phyloP scores from a whole-genome alignment of 2,329 filamentous ascomycete genomes.

The Neonectria ditissima region DNA sequence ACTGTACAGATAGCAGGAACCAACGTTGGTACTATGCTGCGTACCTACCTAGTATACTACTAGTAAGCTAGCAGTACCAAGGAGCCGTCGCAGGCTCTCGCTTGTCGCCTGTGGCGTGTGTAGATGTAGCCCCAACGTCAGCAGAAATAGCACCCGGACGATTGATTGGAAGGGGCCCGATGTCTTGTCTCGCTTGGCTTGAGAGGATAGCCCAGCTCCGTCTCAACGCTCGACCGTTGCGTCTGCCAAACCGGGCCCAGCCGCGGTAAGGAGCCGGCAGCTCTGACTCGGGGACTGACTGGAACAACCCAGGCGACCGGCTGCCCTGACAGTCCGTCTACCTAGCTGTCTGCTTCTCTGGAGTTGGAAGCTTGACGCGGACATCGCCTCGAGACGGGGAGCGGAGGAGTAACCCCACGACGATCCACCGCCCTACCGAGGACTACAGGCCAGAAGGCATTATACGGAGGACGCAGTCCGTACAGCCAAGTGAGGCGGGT shows the following conservation, averaged over 20 bases:
- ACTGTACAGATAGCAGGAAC: conserved; percentile 16
- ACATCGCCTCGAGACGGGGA: conserved; percentile 25
- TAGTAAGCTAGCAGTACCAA: conserved; percentile 5
- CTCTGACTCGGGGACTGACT: neutral
- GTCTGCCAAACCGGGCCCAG: conserved; percentile 22
- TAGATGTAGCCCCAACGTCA: conserved; percentile 7
- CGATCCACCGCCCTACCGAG: conserved; percentile 34
- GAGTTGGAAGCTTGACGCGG: conserved; percentile 17
- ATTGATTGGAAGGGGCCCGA: conserved; percentile 22
- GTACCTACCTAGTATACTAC: too few species aligned
- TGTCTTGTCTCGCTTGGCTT: conserved; percentile 33
- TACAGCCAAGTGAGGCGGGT: conserved; percentile 29
- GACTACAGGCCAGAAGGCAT: neutral
- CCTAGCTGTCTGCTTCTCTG: conserved; percentile 1
- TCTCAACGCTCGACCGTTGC: conserved; percentile 39
- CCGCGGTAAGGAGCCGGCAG: conserved; percentile 19
- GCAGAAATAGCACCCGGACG: conserved; percentile 4
- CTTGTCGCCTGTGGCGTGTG: neutral
- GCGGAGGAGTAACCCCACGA: conserved; percentile 33
- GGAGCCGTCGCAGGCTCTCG: conserved; percentile 6
- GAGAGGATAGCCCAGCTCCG: conserved; percentile 25
- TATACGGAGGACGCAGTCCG: conserved; percentile 6
- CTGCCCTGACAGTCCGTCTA: conserved; percentile 10
- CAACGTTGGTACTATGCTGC: conserved; percentile 20
- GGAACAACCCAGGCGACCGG: conserved; percentile 20